Conservation (phyloP, 257 asterid genomes). For the Leonotis leonurus region DNA sequence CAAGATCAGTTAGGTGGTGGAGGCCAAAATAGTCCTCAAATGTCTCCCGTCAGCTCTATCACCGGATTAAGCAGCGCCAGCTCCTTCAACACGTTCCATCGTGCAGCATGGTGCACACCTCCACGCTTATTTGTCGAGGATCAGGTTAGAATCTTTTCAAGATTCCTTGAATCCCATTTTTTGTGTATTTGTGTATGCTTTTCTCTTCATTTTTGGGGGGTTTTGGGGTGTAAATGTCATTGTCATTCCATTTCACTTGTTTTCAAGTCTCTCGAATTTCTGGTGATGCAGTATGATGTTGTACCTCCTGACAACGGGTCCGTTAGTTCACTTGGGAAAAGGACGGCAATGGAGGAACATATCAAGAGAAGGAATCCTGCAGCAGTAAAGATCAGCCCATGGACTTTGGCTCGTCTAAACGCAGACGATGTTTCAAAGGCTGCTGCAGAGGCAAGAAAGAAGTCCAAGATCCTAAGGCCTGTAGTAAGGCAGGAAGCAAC, state of each 20-base stretch:
- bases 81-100: constrained; percentile 77
- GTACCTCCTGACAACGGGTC: constrained; percentile 82
- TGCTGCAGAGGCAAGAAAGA: constrained; percentile 94
- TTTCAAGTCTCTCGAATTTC: too few relatives aligned
- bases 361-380: constrained; percentile 63
- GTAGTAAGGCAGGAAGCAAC: constrained; percentile 42
- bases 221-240: too few relatives aligned
- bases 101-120: constrained; percentile 99
- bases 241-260: too few relatives aligned
- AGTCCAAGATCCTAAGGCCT: constrained; percentile 79
- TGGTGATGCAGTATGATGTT: constrained; percentile 70
- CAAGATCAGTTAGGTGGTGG: constrained; percentile 78
- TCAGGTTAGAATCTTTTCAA: constrained; percentile 45
- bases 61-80: constrained; percentile 93
- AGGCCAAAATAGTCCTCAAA: constrained; percentile 91
- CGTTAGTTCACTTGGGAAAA: constrained; percentile 78
- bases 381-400: constrained; percentile 91
- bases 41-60: constrained; percentile 83
- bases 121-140: constrained; percentile 95
- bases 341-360: constrained; percentile 48
- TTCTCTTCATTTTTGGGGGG: too few relatives aligned
- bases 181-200: too few relatives aligned
- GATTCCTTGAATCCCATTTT: not conserved
- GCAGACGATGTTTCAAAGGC: constrained; percentile 88
- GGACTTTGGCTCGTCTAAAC: constrained; percentile 85